Conservation (phyloP, 805 yeast species). For the Starmerella geochares region DNA sequence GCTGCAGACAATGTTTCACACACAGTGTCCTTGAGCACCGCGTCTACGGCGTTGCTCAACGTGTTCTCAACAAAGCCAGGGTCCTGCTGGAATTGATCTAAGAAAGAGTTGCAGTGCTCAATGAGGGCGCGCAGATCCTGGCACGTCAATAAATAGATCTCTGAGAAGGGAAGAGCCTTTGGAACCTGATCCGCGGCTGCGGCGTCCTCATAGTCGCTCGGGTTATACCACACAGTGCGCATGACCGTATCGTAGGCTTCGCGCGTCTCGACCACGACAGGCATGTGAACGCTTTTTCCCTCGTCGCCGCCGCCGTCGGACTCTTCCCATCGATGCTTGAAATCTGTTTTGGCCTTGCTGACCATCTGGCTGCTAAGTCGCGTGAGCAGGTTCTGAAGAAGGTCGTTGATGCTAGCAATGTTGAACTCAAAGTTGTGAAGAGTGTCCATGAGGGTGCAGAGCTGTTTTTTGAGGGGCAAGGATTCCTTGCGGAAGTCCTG, state of each 20-base stretch:
- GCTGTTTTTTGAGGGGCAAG: conserved; percentile 41
- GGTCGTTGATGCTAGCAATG: conserved; percentile 49
- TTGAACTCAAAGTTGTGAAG: conserved; percentile 63
- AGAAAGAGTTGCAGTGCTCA: conserved; percentile 51
- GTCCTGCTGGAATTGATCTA: conserved; percentile 53
- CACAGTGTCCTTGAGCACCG: conserved; percentile 56
- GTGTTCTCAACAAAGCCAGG: conserved; percentile 51
- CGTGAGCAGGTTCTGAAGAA: conserved; percentile 49
- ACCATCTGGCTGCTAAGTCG: conserved; percentile 50
- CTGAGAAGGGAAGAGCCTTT: conserved; percentile 73
- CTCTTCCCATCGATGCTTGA: conserved; percentile 45
- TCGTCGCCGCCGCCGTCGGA: conserved; percentile 52
- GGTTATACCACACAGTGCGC: conserved; percentile 56
- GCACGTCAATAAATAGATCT: conserved; percentile 78
- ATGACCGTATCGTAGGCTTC: conserved; percentile 54
- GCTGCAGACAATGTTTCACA: conserved; percentile 52
- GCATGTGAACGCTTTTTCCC: conserved; percentile 46
- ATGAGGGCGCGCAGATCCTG: conserved; percentile 59
- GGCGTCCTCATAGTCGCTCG: conserved; percentile 38
- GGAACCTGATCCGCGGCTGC: conserved; percentile 36
- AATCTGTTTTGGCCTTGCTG: conserved; percentile 49
- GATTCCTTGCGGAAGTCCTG: conserved; percentile 21
- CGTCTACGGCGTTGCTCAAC: conserved; percentile 53
- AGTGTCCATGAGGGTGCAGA: conserved; percentile 65
- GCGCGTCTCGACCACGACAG: conserved; percentile 55